Evolutionary conservation across 495 filamentous ascomycete species (phyloP).

Genomic region (Aspergillus nanangensis): DNA sequence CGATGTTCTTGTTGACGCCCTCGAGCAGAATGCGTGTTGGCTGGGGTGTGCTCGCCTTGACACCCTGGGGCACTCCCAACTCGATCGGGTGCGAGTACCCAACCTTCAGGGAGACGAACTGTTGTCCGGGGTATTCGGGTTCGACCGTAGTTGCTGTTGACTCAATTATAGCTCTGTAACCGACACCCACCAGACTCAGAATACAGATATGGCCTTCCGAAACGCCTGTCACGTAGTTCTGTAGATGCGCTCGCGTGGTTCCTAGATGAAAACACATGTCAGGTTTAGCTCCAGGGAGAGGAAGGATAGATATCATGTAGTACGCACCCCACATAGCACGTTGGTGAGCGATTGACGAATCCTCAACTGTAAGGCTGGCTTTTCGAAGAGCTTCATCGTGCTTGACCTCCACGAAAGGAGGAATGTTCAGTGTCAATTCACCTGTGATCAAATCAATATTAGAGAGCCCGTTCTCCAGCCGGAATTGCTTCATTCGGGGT

Average conservation of each 20-base stretch:
- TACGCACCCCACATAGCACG: constrained; percentile 95
- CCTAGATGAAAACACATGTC: constrained; percentile 44
- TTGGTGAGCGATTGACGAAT: constrained; percentile 63
- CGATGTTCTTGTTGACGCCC: constrained; percentile 74
- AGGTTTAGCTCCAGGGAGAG: background rate
- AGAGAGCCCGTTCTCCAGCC: too few species aligned
- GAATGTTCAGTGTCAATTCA: constrained; percentile 66
- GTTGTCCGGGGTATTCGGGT: constrained; percentile 70
- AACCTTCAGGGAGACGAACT: constrained; percentile 87
- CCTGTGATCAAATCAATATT: constrained; percentile 35
- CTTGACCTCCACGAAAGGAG: constrained; percentile 66
- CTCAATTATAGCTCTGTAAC: constrained; percentile 87
- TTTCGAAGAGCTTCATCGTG: constrained; percentile 56
- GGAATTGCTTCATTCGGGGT: too few species aligned
- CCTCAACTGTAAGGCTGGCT: constrained; percentile 60
- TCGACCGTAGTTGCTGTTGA: constrained; percentile 61
- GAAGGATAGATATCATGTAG: background rate
- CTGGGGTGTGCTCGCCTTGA: constrained; percentile 84
- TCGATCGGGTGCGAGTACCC: constrained; percentile 96
- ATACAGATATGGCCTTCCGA: constrained; percentile 95
- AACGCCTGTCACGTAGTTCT: constrained; percentile 86
- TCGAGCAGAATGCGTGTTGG: constrained; percentile 93
- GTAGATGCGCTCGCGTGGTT: constrained; percentile 82
- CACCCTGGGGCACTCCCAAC: constrained; percentile 71
- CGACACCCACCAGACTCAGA: constrained; percentile 90